These are phyloP conservation scores for Fraxinus anomala DNA, from an alignment of 257 asterid genomes.

Conservation along the genomic window DNA sequence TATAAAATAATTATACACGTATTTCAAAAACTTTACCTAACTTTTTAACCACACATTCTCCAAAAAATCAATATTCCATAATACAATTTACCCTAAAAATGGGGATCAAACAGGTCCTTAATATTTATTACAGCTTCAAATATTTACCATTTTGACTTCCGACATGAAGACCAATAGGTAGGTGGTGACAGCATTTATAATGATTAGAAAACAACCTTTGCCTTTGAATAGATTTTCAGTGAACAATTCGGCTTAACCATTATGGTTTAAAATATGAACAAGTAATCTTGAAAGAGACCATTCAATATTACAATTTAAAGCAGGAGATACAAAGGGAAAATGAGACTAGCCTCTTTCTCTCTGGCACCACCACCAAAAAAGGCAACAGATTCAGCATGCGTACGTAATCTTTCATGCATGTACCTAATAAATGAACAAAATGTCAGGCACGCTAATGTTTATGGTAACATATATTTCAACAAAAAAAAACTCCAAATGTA, in stretches of 20 bases:
- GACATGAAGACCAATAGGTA: background rate
- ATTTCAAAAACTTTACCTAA: no score
- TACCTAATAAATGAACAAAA: slow-evolving; percentile 52
- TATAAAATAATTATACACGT: no score
- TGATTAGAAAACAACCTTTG: background rate
- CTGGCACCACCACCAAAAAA: slow-evolving; percentile 99
- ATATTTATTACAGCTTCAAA: background rate
- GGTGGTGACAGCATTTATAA: background rate
- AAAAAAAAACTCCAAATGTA: slow-evolving; percentile 25
- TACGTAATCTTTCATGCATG: slow-evolving; percentile 98
- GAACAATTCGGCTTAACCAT: background rate
- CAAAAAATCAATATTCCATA: no score
- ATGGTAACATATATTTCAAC: slow-evolving; percentile 11
- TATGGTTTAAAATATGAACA: background rate
- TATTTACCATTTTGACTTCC: background rate
- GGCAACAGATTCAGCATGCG: slow-evolving; percentile 99
- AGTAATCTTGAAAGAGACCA: background rate
- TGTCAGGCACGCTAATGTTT: slow-evolving; percentile 21
- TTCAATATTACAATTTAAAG: background rate
- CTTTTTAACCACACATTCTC: no score
- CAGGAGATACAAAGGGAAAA: slow-evolving; percentile 9
- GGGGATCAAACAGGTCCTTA: background rate
- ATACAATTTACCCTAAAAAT: no score
- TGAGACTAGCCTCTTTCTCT: slow-evolving; percentile 73
- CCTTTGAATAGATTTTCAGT: background rate